A percentile compares a stretch with the other conserved stretches of the same genome.
These are phyloP conservation scores for Gossypium ekmanianum DNA, from an alignment of 345 rosid genomes.

Conservation along the genomic window DNA sequence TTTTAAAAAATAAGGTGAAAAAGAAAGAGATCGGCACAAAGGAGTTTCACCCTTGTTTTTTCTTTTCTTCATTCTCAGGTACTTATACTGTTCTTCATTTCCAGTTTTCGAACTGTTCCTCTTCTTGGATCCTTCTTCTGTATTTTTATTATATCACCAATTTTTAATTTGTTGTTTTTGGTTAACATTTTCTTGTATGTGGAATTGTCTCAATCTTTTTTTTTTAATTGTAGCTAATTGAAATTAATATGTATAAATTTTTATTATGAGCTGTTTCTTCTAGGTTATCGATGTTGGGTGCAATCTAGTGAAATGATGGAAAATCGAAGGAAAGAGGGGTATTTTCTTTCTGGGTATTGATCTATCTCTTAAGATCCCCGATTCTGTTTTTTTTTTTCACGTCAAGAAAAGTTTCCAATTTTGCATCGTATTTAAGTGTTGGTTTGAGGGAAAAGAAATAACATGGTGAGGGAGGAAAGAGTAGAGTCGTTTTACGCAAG, in stretches of 20 bases:
- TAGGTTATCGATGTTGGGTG: not conserved
- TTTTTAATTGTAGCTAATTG: not conserved
- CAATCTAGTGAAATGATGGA: not conserved
- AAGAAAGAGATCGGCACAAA: no score
- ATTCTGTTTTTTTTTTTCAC: no score
- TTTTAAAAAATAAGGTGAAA: not conserved
- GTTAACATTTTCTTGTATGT: not conserved
- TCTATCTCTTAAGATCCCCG: not conserved
- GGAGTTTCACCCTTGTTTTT: no score
- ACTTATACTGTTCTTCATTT: not conserved
- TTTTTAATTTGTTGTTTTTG: not conserved
- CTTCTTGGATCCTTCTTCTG: not conserved
- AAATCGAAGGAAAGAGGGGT: not conserved
- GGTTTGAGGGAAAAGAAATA: constrained; percentile 10
- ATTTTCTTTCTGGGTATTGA: constrained; percentile 2
- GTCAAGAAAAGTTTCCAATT: not conserved
- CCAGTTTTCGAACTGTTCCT: not conserved
- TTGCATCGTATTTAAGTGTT: not conserved
- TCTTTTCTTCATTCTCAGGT: constrained; percentile 18
- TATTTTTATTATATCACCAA: not conserved
- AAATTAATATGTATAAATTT: not conserved
- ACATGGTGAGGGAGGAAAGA: constrained; percentile 77
- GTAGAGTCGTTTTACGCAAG: constrained; percentile 64
- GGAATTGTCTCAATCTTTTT: not conserved
- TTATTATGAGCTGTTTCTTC: not conserved